phyloP scores from a whole-genome alignment of 495 filamentous ascomycete species.

The Penicillium samsonianum region DNA sequence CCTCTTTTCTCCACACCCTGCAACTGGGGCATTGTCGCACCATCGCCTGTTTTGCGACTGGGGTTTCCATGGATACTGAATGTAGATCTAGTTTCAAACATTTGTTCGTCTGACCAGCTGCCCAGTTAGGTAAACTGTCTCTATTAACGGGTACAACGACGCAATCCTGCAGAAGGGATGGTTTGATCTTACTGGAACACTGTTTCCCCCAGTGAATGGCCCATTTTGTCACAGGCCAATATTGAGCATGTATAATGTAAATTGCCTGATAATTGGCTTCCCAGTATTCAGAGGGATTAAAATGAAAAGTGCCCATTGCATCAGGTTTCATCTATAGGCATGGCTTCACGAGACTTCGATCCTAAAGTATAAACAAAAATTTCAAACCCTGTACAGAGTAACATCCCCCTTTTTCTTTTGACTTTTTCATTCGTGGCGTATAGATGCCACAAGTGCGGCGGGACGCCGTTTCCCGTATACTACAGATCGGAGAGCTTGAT shows the following conservation, averaged over 20 bases:
- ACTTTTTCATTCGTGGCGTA: not conserved
- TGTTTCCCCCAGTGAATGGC: not conserved
- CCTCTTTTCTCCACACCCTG: conserved; percentile 10
- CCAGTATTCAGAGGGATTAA: not conserved
- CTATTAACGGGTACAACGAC: not conserved
- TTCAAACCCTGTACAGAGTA: conserved; percentile 12
- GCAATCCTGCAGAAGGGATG: conserved; percentile 2
- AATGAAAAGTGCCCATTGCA: not conserved
- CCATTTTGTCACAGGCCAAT: conserved; percentile 1
- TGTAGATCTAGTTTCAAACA: too few species aligned
- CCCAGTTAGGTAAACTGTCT: not conserved
- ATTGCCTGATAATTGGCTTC: not conserved
- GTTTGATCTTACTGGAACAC: conserved; percentile 4
- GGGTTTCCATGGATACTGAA: too few species aligned
- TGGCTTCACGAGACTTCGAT: conserved; percentile 18
- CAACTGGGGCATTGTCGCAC: conserved; percentile 23
- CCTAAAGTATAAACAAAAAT: conserved; percentile 19
- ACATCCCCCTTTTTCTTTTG: not conserved
- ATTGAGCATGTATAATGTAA: not conserved
- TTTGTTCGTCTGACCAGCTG: not conserved
- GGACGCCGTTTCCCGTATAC: not conserved
- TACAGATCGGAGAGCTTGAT: conserved; percentile 17
- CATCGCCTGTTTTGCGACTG: conserved; percentile 21
- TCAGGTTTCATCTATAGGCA: conserved; percentile 14
- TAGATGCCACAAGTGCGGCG: conserved; percentile 10